phyloP scores from a whole-genome alignment of 2,329 filamentous ascomycete species.

The Sclerotiophoma versabilis region DNA sequence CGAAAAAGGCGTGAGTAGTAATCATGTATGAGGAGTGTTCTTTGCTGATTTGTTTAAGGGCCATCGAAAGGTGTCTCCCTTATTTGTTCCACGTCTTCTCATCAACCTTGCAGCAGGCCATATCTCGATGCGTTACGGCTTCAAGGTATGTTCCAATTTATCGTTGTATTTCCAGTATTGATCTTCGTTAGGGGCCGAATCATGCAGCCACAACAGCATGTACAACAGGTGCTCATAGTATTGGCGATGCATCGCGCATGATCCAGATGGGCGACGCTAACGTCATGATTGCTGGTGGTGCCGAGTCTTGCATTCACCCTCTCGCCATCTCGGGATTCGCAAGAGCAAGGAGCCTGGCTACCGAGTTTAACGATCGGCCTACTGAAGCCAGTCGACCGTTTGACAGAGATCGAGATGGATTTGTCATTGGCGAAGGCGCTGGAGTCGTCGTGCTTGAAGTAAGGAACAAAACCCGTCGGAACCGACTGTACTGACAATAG shows the following conservation, averaged over 20 bases:
- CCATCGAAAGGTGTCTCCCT: constrained; percentile 88
- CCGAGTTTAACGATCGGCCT: constrained; percentile 77
- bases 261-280: constrained; percentile 91
- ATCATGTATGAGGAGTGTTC: no score
- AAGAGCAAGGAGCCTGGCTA: constrained; percentile 83
- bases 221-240: constrained; percentile 92
- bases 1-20: constrained; percentile 68
- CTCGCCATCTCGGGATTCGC: constrained; percentile 92
- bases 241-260: constrained; percentile 92
- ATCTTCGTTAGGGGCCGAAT: constrained; percentile 73
- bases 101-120: constrained; percentile 96
- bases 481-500: constrained; percentile 2
- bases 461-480: constrained; percentile 11
- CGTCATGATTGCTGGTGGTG: constrained; percentile 94
- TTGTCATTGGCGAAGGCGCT: constrained; percentile 92
- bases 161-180: not conserved
- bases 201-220: constrained; percentile 94
- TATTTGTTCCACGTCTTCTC: constrained; percentile 90
- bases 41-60: constrained; percentile 62
- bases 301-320: constrained; percentile 95
- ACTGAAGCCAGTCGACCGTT: constrained; percentile 82
- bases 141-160: constrained; percentile 63
- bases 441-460: constrained; percentile 85
- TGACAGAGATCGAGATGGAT: constrained; percentile 78
- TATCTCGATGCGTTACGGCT: constrained; percentile 89